Percentiles rank a stretch among this genome's conserved stretches.
phyloP scores from a whole-genome alignment of 163 green algal genomes.

The Scenedesmus sp. region DNA sequence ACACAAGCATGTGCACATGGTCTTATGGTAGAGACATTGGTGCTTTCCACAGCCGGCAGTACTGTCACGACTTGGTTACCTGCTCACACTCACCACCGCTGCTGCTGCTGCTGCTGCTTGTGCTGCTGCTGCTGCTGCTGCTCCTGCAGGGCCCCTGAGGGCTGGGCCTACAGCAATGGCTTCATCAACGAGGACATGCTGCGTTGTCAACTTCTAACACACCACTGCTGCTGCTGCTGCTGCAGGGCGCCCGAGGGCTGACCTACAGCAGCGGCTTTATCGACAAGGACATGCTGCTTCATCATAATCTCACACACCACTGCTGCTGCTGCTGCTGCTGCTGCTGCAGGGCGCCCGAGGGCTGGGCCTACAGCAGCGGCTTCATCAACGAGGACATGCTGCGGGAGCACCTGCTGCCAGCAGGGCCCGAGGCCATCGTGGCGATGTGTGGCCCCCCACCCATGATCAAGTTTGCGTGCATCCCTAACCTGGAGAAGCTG shows the following conservation, averaged over 20 bases:
- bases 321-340: constrained; percentile 16
- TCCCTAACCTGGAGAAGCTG: constrained; percentile 77
- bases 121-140: not conserved
- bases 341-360: constrained; percentile 52
- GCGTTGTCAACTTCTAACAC: constrained; percentile 63
- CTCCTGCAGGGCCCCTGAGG: constrained; percentile 43
- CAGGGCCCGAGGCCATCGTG: constrained; percentile 59
- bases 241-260: constrained; percentile 65
- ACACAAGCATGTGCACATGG: not conserved
- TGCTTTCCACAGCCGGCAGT: not conserved
- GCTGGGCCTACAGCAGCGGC: constrained; percentile 79
- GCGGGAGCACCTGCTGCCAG: constrained; percentile 67
- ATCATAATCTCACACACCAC: constrained; percentile 60
- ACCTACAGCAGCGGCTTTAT: constrained; percentile 78
- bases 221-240: not conserved
- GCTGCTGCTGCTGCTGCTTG: not conserved
- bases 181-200: constrained; percentile 81
- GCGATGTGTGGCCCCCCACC: constrained; percentile 81
- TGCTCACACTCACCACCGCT: not conserved
- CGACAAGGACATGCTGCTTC: constrained; percentile 69
- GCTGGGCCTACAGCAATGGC: constrained; percentile 76
- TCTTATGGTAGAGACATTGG: not conserved
- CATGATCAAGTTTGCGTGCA: constrained; percentile 88
- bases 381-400: constrained; percentile 83
- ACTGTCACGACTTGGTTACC: not conserved